Base-by-base conservation (phyloP, 2,329 filamentous ascomycete genomes). In the Phyllosticta citriasiana region DNA sequence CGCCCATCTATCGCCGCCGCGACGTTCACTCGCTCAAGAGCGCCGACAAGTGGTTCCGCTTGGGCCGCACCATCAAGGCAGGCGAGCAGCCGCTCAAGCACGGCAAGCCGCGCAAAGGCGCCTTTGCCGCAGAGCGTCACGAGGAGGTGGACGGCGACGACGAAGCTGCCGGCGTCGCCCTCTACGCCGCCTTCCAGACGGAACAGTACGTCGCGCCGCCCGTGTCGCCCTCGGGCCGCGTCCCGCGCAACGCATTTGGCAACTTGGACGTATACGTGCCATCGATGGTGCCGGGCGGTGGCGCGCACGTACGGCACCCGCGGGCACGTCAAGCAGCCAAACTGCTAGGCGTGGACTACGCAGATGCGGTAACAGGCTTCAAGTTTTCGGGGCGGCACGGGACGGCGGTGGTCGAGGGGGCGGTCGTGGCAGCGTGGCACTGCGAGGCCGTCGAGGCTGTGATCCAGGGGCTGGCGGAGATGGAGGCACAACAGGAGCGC, bases 321-420 rank as follows among this genome's bases (percentile, higher is more conserved):
- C 77, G 87, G 57, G 87, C 89, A 1, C 78, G 83, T 1, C 82
- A 83, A 57, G 93, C 93, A 1, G 91, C 91, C 0, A 84, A 82
- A 61, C 76, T 92, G 1, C 73, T 97, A 1, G 86, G 86, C 0
- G 81, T 97, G 19, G 91, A 97, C 74, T 96, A 88, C 71, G 90
- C 90, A 2, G 90, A 93, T 33, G 94, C 94, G 0, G 84, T 99
- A 4, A 94, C 88, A 0, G 93, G 93, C 0, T 99, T 97, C 69
- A 81, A 87, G 47, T 99, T 97, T 76, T 87, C 85, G 69, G 91
- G 91, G 0, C 84, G 90, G 2, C 86, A 90, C 61, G 93, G 93
- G 16, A 97, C 91, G 2, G 91, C 94, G 1, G 82, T 97, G 2
- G 76, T 94, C 2, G 82, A 84, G 47, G 94, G 94, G 1, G 82